phyloP scores from a whole-genome alignment of 768 basidiomycete species.

The Hypholoma sublateritium region DNA sequence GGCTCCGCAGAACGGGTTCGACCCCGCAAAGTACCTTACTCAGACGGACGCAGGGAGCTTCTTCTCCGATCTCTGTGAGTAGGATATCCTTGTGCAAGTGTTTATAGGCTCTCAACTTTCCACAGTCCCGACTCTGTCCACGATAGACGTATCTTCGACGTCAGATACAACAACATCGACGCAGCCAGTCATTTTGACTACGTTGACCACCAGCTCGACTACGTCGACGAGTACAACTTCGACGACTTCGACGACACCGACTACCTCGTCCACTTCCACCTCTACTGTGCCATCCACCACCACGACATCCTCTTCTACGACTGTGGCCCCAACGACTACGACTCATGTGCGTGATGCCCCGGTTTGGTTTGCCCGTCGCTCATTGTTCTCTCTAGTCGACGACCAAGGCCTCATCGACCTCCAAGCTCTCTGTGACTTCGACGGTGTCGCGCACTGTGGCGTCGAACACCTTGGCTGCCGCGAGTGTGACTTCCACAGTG shows the following conservation, averaged over 20 bases:
- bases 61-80: neutral
- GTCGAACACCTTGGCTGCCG: conserved; percentile 1
- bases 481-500: conserved; percentile 8
- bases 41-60: neutral
- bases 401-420: neutral
- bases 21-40: neutral
- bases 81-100: neutral
- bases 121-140: conserved; percentile 1
- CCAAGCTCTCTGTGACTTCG: neutral
- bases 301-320: neutral
- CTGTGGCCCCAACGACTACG: conserved; percentile 2
- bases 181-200: neutral
- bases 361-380: neutral
- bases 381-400: neutral
- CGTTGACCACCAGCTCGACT: neutral
- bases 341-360: neutral
- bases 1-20: neutral
- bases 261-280: conserved; percentile 7
- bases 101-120: neutral
- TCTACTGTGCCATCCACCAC: neutral
- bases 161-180: neutral
- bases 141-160: neutral
- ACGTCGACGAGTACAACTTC: conserved; percentile 1
- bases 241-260: conserved; percentile 3
- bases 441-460: neutral